Evolutionary conservation across 78 protist genomes (phyloP), one percentile per base, ranked within the genome.

Genomic region (Protostelium mycophagum): DNA sequence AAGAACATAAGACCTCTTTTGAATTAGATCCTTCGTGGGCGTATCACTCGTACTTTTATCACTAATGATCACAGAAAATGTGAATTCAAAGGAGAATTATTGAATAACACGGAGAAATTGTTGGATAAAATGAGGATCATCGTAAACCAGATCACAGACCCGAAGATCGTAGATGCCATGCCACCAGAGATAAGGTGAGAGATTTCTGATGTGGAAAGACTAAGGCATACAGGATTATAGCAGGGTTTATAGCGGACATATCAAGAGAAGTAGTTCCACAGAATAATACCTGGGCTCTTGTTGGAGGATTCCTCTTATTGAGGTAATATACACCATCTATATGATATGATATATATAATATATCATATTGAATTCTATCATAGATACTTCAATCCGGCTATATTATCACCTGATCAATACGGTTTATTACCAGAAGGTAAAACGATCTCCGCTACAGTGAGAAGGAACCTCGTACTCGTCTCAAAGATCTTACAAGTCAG

Each of bases 401-500:
- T 51, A 16, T 51, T 51, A 16, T 25, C 73, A 5, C 73, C 73
- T 16, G 73, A 51, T 5, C 73, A 51, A 16, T 16, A 51, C 73
- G 73, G 73, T 25, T 16, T 51, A 5, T 51, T 51, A 16, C 73
- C 73, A 25, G 73, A 51, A 51, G 73, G 73, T 25, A 51, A 51
- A 16, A 51, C 73, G 73, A 51, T 51, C 31, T 25, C 31, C 73
- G 73, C 73, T 25, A 51, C 73, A 51, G 91, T 92, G 38, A 87
- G 86, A n/a, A 83, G 96, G 38, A 94, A 92, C 51, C 89, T 94
- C 29, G 93, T 94, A 0, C 63, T 94, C 28, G 83, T 94, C 35
- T 91, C 96, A 1, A 94, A 94, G 51, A 90, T 94, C 63, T 39
- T 94, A 36, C 96, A 94, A 63, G 90, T 87, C 38, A 34, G 38